These are phyloP conservation scores for Gnaphalium uliginosum DNA, from an alignment of 129 eudicot species.

Conservation along the genomic window DNA sequence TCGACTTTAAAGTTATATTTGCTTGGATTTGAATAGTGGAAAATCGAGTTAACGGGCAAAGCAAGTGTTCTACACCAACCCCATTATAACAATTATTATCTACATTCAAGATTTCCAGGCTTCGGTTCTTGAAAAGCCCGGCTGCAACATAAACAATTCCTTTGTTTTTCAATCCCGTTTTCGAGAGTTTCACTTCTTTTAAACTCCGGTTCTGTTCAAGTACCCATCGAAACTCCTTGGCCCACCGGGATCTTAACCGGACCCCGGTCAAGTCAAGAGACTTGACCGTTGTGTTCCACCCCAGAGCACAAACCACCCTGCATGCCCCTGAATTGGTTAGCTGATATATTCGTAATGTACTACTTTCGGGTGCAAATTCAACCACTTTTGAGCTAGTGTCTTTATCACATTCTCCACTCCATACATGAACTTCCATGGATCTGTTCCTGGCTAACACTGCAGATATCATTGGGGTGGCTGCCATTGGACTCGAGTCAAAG, in stretches of 20 bases:
- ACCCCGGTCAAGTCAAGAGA: constrained; percentile 81
- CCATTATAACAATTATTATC: constrained; percentile 70
- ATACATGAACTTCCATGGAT: constrained; percentile 72
- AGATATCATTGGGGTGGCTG: constrained; percentile 78
- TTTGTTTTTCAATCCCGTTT: constrained; percentile 68
- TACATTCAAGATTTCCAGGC: constrained; percentile 54
- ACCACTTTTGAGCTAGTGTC: constrained; percentile 58
- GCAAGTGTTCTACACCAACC: constrained; percentile 75
- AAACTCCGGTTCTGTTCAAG: constrained; percentile 77
- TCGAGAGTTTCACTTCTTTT: constrained; percentile 67
- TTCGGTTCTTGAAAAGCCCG: constrained; percentile 74
- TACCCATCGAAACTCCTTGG: constrained; percentile 82
- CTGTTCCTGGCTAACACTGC: constrained; percentile 88
- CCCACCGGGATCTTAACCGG: constrained; percentile 73
- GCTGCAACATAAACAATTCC: constrained; percentile 87
- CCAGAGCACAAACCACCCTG: constrained; percentile 72
- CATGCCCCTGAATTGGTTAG: constrained; percentile 61
- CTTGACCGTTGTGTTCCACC: constrained; percentile 69
- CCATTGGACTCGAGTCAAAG: constrained; percentile 61
- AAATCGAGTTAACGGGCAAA: constrained; percentile 81
- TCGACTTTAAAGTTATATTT: constrained; percentile 54
- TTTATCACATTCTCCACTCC: constrained; percentile 51
- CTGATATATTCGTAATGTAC: constrained; percentile 58
- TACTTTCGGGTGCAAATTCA: constrained; percentile 72
- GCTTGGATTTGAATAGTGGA: constrained; percentile 81